phyloP scores from a whole-genome alignment of 129 eudicot species.

The Centella asiatica region DNA sequence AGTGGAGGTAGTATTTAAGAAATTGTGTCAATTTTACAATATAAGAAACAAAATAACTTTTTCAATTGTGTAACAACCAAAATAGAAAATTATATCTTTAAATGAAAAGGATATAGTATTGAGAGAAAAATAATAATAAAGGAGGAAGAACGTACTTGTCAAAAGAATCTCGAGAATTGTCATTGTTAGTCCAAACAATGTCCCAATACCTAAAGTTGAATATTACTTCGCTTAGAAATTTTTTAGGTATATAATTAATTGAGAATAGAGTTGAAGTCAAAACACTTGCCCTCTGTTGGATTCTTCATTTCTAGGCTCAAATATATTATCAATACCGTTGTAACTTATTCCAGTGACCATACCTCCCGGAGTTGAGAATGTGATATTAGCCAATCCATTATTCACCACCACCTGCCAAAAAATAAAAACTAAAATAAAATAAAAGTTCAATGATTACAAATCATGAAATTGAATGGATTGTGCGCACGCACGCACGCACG shows the following conservation, averaged over 20 bases:
- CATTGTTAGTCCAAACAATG: constrained; percentile 12
- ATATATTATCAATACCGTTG: constrained; percentile 15
- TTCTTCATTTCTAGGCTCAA: constrained; percentile 1
- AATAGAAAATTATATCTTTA: neutral
- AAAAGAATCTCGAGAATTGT: neutral
- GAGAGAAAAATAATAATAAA: no score
- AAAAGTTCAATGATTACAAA: no score
- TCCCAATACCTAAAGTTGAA: constrained; percentile 28
- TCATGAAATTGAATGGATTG: no score
- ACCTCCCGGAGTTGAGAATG: constrained; percentile 13
- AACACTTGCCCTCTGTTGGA: constrained; percentile 13
- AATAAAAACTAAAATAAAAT: neutral
- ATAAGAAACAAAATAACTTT: no score
- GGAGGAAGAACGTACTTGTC: no score
- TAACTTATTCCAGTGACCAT: constrained; percentile 14
- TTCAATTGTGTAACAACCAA: neutral
- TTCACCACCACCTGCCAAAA: constrained; percentile 26
- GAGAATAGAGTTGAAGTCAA: no score
- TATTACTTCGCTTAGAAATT: neutral
- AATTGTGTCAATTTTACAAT: no score
- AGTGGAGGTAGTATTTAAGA: no score
- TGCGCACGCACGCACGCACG: no score
- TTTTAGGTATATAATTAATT: no score
- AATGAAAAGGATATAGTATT: neutral
- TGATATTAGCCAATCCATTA: constrained; percentile 19